Base-by-base conservation (phyloP, 306 rosid species). In the Dalbergia oliveri region DNA sequence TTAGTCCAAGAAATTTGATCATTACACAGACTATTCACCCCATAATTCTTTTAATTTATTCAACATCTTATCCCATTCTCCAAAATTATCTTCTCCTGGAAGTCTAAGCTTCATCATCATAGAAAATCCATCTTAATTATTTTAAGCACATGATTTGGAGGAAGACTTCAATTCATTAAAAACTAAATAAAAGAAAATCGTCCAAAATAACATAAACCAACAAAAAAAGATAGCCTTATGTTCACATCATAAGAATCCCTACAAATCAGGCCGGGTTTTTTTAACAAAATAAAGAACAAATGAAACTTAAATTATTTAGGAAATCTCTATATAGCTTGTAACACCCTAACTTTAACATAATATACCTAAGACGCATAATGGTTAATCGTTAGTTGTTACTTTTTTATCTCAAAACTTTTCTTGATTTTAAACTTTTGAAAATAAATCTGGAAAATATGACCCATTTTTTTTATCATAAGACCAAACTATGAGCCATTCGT, bases 101-200 rank as follows among this genome's bases (percentile, higher is more conserved):
- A 41, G 65, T 70, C 51, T 47, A 82, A 77, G 63, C 41, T 7
- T 37, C 11, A 35, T 47, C 75, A 63, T 68, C 78, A 6, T 53
- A 39, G 63, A 76, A 61, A 0, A 66, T 60, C 58, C 72, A 35
- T 58, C 76, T 14, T 66, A 58, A 81, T 35, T 69, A 51, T 75
- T 45, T 8, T 23, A 69, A 62, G 43, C 6, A 23, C 64, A 31
- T 57, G 64, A 19, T 18, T 56, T 5, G 51, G 13, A 73, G 21
- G 56, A 44, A 9, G 8, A 1, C 47, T 10, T 4, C 21, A 60
- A 21, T 16, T 53, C 51, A 10, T 6, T n/a, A 26, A 67, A 2
- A 8, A 21, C 23, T 21, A 21, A 21, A 21, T 1, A 45, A 5
- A 4, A 21, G 41, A 23, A n/a, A 6, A 12, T 63, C 13, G 8